phyloP scores from a whole-genome alignment of 2,329 filamentous ascomycete genomes.

The Endoconidiophora polonica region DNA sequence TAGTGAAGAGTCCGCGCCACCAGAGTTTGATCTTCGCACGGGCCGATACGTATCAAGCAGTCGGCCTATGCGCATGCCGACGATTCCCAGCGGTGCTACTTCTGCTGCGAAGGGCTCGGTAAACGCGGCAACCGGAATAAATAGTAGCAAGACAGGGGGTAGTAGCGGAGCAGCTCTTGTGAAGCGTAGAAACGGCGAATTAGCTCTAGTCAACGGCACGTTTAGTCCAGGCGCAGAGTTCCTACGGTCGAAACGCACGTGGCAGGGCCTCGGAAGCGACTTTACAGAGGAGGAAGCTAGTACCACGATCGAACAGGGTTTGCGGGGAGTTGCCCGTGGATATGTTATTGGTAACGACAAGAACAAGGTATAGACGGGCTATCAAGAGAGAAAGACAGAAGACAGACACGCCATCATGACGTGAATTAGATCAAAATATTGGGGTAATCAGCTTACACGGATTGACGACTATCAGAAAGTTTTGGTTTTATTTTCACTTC shows the following conservation, averaged over 20 bases:
- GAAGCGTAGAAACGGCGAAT: conserved; percentile 43
- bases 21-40: conserved; percentile 83
- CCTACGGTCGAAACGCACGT: conserved; percentile 65
- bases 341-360: conserved; percentile 55
- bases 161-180: conserved; percentile 28
- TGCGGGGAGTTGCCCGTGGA: conserved; percentile 73
- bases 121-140: no score
- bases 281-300: conserved; percentile 46
- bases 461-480: not conserved
- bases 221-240: conserved; percentile 87
- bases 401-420: no score
- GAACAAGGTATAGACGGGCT: conserved; percentile 29
- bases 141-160: no score
- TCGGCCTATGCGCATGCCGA: conserved; percentile 45
- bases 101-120: conserved; percentile 18
- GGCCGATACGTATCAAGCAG: conserved; percentile 67
- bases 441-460: not conserved
- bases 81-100: not conserved
- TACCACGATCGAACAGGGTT: conserved; percentile 65
- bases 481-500: not conserved
- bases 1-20: conserved; percentile 61
- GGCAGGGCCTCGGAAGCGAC: conserved; percentile 83
- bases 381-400: not conserved
- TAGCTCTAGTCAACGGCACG: conserved; percentile 69
- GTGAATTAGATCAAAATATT: not conserved